Evolutionary conservation across 1,284 basidiomycete genomes (phyloP).

Genomic region (Schizophyllum commune): DNA sequence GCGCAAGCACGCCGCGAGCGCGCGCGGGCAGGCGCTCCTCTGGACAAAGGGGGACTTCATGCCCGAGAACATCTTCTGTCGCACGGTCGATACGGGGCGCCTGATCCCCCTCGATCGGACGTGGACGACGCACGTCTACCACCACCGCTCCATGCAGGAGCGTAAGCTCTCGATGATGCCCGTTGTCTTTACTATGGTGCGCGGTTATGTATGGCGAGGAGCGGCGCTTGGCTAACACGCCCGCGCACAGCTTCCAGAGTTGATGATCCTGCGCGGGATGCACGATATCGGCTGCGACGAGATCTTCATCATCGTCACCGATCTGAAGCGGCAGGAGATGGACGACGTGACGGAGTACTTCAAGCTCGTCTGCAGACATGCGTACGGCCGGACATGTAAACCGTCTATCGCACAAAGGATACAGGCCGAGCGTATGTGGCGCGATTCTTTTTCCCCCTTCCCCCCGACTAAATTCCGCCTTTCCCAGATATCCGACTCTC

Average conservation of each 20-base stretch:
- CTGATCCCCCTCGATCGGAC: constrained; percentile 70
- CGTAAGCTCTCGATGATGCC: constrained; percentile 68
- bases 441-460: not conserved
- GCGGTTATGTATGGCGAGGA: constrained; percentile 8
- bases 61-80: constrained; percentile 68
- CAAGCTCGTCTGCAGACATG: constrained; percentile 56
- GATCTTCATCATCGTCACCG: constrained; percentile 67
- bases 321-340: constrained; percentile 69
- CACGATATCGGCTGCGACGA: constrained; percentile 71
- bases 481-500: constrained; percentile 54
- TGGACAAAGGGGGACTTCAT: constrained; percentile 73
- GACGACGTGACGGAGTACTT: constrained; percentile 70
- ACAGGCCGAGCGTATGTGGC: constrained; percentile 53
- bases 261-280: constrained; percentile 71
- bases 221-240: not conserved
- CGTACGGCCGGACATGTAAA: constrained; percentile 54
- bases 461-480: not conserved
- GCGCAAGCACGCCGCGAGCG: constrained; percentile 44
- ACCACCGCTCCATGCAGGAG: constrained; percentile 65
- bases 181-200: constrained; percentile 69
- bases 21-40: constrained; percentile 50
- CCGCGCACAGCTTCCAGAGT: constrained; percentile 51
- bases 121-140: constrained; percentile 72
- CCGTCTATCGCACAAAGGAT: constrained; percentile 57
- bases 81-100: constrained; percentile 66